Evolutionary conservation across 345 rosid genomes (phyloP).

Genomic region (Brassica rapa): DNA sequence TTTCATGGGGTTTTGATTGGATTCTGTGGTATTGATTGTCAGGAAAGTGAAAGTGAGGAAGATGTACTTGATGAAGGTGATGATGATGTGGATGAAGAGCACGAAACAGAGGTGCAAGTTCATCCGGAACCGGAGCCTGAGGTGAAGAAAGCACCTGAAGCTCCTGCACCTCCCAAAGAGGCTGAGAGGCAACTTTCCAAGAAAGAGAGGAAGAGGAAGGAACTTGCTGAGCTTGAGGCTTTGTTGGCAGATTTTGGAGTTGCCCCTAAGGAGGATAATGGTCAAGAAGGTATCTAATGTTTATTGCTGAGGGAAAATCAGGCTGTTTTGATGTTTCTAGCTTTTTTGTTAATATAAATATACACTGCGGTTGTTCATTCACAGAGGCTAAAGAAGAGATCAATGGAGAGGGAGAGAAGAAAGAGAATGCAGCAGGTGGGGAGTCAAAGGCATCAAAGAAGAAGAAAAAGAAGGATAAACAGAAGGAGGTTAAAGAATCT

Average conservation of each 20-base stretch:
- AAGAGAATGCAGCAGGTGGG: slow-evolving; percentile 51
- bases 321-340: background rate
- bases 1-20: background rate
- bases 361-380: background rate
- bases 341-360: background rate
- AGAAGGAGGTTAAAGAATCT: slow-evolving; percentile 62
- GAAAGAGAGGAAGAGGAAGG: slow-evolving; percentile 86
- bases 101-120: slow-evolving; percentile 53
- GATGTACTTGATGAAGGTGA: slow-evolving; percentile 75
- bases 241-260: slow-evolving; percentile 78
- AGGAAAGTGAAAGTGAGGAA: slow-evolving; percentile 93
- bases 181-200: slow-evolving; percentile 88
- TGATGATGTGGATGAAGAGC: slow-evolving; percentile 78
- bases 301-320: background rate
- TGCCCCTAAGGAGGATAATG: slow-evolving; percentile 49
- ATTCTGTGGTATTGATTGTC: slow-evolving; percentile 30
- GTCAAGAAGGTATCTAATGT: slow-evolving; percentile 51
- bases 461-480: slow-evolving; percentile 78
- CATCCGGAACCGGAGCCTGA: slow-evolving; percentile 52
- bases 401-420: slow-evolving; percentile 56
- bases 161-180: slow-evolving; percentile 59
- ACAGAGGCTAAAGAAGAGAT: slow-evolving; percentile 51
- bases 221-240: slow-evolving; percentile 89
- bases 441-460: slow-evolving; percentile 68
- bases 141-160: slow-evolving; percentile 54